These are phyloP conservation scores for Aphanomyces invadans DNA, from an alignment of 352 stramenopile species.

Conservation along the genomic window DNA sequence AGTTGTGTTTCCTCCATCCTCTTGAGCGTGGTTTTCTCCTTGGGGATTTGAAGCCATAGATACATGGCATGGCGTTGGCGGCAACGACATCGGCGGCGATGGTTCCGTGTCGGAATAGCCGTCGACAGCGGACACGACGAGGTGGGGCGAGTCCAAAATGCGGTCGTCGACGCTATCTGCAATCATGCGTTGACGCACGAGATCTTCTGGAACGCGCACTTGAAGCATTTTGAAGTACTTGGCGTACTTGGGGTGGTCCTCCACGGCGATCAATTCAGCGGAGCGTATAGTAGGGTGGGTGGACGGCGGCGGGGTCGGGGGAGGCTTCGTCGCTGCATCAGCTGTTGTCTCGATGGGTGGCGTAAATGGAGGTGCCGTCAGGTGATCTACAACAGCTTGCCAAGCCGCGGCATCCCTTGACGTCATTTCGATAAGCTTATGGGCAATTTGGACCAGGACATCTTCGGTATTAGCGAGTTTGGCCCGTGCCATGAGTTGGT, in stretches of 20 bases:
- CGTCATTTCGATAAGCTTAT: background rate
- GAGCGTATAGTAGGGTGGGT: background rate
- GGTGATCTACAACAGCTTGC: background rate
- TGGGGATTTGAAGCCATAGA: too few species aligned
- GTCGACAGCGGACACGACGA: background rate
- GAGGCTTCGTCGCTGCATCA: too few species aligned
- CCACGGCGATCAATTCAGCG: background rate
- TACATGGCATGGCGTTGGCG: background rate
- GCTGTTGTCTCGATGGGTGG: too few species aligned
- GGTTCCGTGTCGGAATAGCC: background rate
- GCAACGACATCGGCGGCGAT: background rate
- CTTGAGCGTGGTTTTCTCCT: background rate
- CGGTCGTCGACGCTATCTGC: constrained; percentile 13
- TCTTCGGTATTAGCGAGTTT: background rate
- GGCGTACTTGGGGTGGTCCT: constrained; percentile 6
- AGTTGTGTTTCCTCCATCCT: too few species aligned
- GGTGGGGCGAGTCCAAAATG: background rate
- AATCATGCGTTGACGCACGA: constrained; percentile 24
- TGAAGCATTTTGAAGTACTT: constrained; percentile 25
- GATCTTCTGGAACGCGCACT: constrained; percentile 11
- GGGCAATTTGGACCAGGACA: background rate
- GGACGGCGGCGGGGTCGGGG: background rate
- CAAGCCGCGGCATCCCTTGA: background rate
- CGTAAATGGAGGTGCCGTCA: too few species aligned
- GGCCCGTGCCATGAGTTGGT: background rate